Base-by-base conservation (phyloP, 2,329 filamentous ascomycete species). In the Xylaria polymorpha region DNA sequence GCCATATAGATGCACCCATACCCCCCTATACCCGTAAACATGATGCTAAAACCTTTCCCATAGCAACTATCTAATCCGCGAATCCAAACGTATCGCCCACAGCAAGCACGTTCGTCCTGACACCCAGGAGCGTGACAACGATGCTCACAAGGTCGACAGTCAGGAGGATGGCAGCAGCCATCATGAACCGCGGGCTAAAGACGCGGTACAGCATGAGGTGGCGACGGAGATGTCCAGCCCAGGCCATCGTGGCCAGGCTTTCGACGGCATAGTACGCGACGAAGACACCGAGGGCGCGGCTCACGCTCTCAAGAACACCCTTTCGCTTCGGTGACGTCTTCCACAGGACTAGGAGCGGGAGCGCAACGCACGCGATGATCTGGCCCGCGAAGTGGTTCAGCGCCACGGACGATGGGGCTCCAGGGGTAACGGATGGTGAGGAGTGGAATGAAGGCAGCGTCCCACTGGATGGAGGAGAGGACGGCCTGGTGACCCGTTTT, bases 151-250 rank as follows among this genome's bases (percentile, higher is more conserved):
- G 72, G 77, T 98, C 95, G 10, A 97, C 90, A 32, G 94, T 85
- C 18, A 95, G 76, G 67, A 98, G 79, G 59, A 92, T 86, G 3
- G 87, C 81, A 0, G 90, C 91, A 0, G 91, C 94, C 78, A 93
- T 87, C 91, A 99, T 93, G 82, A 95, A 99, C 35, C 95, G 84
- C 56, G 96, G 96, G 81, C 88, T 91, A 77, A 99, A 99, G 51
- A 99, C 94, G 50, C 96, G 88, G 82, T 96, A 99, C 37, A 99
- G 86, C 96, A 99, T 99, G 71, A 99, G 85, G 83, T 99, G 96
- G 61, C 96, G 87, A 63, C 96, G 86, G 76, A 99, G 82, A 82
- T 94, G 91, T 1, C 93, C 94, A 0, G 95, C 93, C 91, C 95
- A 98, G 79, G 92, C 89, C 75, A 96, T 97, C 4, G 94, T 97